Base-by-base conservation (phyloP, 202 grass and related monocot genomes). In the Eragrostis tef region DNA sequence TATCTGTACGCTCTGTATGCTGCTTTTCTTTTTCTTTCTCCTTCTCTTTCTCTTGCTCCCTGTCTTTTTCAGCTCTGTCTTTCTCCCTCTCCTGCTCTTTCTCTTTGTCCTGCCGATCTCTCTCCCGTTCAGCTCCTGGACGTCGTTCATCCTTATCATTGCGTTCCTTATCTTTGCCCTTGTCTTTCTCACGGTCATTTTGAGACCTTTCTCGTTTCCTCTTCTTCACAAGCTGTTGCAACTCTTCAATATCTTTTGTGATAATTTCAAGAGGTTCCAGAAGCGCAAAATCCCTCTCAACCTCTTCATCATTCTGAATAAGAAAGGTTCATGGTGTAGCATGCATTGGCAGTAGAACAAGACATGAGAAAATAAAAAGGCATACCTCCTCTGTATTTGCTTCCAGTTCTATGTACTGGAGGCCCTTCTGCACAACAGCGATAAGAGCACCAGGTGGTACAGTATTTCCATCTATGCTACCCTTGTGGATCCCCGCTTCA, bases 371-470 rank as follows among this genome's bases (percentile, higher is more conserved):
- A 57, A 48, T 47, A 71, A 90, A 79, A 36, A 65, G 64, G 39
- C 71, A 76, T 83, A 97, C 94, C 53, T 80, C 88, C 19, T 90
- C 86, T 14, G 90, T 82, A 78, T 94, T 98, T 81, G 95, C 92
- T 86, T 98, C 95, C 74, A 98, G 64, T 75, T 98, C 95, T 84
- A 94, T 98, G 85, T 98, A 98, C 43, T 98, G 95, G 25, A 98
- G 87, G 61, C 95, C 95, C 85, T 98, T 98, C 75, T 98, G 95
- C 58, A 98, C 87, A 70, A 98, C 50, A 62, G 92, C 93, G 64
- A 98, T 91, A 57, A 98, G 90, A 80, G 95, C 90, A 51, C 92
- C 90, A 46, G 95, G 88, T 74, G 95, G 95, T n/a, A 98, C 90
- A 61, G 81, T 17, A 91, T 90, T 94, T 72, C 88, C 90, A 89